Evolutionary conservation across 257 asterid species (phyloP), one percentile per base, ranked within the genome.

Genomic region (Petunia secreta): DNA sequence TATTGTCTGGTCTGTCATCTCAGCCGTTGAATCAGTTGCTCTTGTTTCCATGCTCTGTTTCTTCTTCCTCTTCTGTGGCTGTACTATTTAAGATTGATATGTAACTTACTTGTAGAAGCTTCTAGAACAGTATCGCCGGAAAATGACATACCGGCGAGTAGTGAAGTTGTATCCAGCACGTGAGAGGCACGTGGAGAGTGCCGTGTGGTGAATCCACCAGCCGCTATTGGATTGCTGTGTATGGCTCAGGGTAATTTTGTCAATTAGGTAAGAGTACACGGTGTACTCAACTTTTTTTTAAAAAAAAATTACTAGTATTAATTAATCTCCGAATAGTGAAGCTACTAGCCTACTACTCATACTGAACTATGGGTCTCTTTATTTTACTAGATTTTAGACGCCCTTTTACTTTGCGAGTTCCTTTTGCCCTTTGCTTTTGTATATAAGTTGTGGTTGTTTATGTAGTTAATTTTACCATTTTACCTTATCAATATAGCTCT

Each of bases 41-140:
- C 86, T 88, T 10, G 87, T 80, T 43, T 82, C 89, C 79, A 77
- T 85, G 81, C 91, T 88, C 79, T 80, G 87, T 79, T 88, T 85
- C 84, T 88, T 85, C 86, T 88, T 85, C 83, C 64, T 88, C 81
- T 88, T 82, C 82, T 88, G 86, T 57, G 91, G 91, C 38, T 88
- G 91, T 79, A 86, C 89, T 15, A 57, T 88, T 37, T 86, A 63
- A 86, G n/a, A 14, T 2, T 62, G 0, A 16, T 79, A 9, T 55
- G 10, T 46, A 69, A 69, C 38, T 41, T 69, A 46, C 11, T 68
- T 68, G 25, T 46, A 5, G 75, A 67, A 3, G 14, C 40, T 40
- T 44, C 14, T 67, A 43, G 7, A 15, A 5, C 37, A 14, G 75
- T 1, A n/a, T 41, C 8, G 9, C 6, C 34, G 44, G 77, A 2